A percentile compares a stretch with the other conserved stretches of the same genome.
Evolutionary conservation across 106 monocot genomes (phyloP).

Genomic region (Dactylorhiza incarnata): DNA sequence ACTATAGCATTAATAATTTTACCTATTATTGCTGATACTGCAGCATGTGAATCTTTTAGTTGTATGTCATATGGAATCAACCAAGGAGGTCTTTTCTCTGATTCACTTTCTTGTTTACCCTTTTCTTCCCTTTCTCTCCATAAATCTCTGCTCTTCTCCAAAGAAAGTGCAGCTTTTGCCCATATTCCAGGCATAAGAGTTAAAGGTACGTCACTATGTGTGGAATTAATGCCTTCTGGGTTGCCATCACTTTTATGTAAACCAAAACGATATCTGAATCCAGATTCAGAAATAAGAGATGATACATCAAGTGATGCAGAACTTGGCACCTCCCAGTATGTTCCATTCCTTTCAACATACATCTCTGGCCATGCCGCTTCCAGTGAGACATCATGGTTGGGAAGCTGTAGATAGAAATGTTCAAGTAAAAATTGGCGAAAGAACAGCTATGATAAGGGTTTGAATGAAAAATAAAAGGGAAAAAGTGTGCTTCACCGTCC

Average conservation of each 20-base stretch:
- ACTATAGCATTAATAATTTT: slow-evolving; percentile 1
- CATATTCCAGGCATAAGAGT: slow-evolving; percentile 67
- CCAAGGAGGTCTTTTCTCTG: slow-evolving; percentile 22
- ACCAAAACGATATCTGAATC: slow-evolving; percentile 72
- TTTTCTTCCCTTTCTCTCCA: slow-evolving; percentile 57
- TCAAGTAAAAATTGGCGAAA: neutral
- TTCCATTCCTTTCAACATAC: slow-evolving; percentile 56
- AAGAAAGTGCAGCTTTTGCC: slow-evolving; percentile 77
- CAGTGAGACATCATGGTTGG: slow-evolving; percentile 70
- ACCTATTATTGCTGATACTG: slow-evolving; percentile 77
- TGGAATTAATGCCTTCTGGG: slow-evolving; percentile 42
- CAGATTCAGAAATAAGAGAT: slow-evolving; percentile 57
- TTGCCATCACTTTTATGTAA: slow-evolving; percentile 62
- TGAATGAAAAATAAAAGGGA: neutral
- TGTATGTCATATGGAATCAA: slow-evolving; percentile 59
- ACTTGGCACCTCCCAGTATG: slow-evolving; percentile 72
- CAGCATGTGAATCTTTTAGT: slow-evolving; percentile 71
- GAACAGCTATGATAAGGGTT: neutral
- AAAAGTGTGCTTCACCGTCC: no score
- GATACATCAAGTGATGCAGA: slow-evolving; percentile 58
- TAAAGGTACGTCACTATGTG: slow-evolving; percentile 23
- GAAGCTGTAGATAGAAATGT: slow-evolving; percentile 38
- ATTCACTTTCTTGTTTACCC: slow-evolving; percentile 7
- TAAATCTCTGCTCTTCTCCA: slow-evolving; percentile 61
- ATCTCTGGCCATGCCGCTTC: slow-evolving; percentile 76